These are phyloP conservation scores for Neurospora sp. DNA, from an alignment of 2,329 filamentous ascomycete genomes.

Conservation along the genomic window DNA sequence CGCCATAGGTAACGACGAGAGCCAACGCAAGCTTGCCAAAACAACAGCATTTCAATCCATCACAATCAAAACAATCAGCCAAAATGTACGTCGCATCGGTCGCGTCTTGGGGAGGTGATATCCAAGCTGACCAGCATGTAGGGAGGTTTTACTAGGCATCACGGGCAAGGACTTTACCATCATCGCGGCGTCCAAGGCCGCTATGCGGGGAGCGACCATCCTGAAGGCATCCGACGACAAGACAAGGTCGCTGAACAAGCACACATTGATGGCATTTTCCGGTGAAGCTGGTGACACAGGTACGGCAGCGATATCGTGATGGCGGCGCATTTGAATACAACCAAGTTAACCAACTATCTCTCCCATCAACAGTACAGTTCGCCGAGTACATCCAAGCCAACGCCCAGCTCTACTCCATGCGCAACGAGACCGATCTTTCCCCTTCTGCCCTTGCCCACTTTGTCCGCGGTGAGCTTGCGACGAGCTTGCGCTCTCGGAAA, in stretches of 20 bases:
- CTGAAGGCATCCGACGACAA: conserved; percentile 96
- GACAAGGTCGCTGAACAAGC: conserved; percentile 83
- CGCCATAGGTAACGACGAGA: conserved; percentile 1
- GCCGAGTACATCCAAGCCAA: conserved; percentile 99
- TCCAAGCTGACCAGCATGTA: conserved; percentile 27
- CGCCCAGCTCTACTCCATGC: conserved; percentile 96
- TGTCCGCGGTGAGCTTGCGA: conserved; percentile 86
- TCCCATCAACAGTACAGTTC: conserved; percentile 67
- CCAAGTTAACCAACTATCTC: conserved; percentile 2
- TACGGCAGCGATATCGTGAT: conserved; percentile 29
- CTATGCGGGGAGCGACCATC: conserved; percentile 94
- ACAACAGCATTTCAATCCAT: conserved; percentile 4
- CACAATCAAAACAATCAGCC: conserved; percentile 7
- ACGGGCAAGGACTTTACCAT: conserved; percentile 99
- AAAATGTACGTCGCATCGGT: conserved; percentile 20
- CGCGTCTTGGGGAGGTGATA: not conserved
- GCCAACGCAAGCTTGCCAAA: conserved; percentile 11
- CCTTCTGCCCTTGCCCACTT: conserved; percentile 86
- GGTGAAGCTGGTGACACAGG: conserved; percentile 94
- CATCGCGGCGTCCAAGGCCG: conserved; percentile 93
- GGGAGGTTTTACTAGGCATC: conserved; percentile 97
- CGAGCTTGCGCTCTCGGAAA: conserved; percentile 79
- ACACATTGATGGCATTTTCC: conserved; percentile 89
- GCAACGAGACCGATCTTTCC: conserved; percentile 86
- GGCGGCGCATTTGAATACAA: not conserved